phyloP scores from a whole-genome alignment of 164 flowering plant genomes.

The Vitis amurensis region DNA sequence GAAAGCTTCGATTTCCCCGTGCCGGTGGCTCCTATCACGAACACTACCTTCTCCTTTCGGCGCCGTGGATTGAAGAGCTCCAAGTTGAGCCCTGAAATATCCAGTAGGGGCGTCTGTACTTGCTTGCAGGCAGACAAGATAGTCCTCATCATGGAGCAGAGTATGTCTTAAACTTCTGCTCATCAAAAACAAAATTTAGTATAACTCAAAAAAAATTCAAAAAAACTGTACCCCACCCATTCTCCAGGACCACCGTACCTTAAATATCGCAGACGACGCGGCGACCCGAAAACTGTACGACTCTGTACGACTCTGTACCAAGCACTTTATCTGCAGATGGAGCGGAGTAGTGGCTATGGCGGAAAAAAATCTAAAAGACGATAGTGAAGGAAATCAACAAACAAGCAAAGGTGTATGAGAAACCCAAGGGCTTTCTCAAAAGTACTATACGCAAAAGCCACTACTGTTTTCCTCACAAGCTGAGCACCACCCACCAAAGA shows the following conservation, averaged over 20 bases:
- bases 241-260: slow-evolving; percentile 6
- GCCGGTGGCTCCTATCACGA: slow-evolving; percentile 88
- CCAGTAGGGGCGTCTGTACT: slow-evolving; percentile 32
- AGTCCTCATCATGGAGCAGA: slow-evolving; percentile 23
- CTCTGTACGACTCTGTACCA: background rate
- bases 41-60: slow-evolving; percentile 64
- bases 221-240: background rate
- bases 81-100: slow-evolving; percentile 33
- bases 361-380: background rate
- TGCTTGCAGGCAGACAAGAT: slow-evolving; percentile 34
- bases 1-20: slow-evolving; percentile 82
- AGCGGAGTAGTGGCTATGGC: background rate
- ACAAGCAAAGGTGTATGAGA: too few relatives aligned
- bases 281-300: slow-evolving; percentile 1
- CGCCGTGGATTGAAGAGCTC: slow-evolving; percentile 26
- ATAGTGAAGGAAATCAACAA: background rate
- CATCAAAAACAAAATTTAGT: background rate
- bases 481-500: background rate
- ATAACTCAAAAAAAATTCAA: background rate
- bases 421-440: too few relatives aligned
- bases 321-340: background rate
- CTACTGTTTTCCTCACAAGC: background rate
- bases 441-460: too few relatives aligned
- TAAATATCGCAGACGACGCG: slow-evolving; percentile 20
- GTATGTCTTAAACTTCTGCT: background rate